Evolutionary conservation across 2,329 filamentous ascomycete genomes (phyloP).

Genomic region (Fusarium robinianum): DNA sequence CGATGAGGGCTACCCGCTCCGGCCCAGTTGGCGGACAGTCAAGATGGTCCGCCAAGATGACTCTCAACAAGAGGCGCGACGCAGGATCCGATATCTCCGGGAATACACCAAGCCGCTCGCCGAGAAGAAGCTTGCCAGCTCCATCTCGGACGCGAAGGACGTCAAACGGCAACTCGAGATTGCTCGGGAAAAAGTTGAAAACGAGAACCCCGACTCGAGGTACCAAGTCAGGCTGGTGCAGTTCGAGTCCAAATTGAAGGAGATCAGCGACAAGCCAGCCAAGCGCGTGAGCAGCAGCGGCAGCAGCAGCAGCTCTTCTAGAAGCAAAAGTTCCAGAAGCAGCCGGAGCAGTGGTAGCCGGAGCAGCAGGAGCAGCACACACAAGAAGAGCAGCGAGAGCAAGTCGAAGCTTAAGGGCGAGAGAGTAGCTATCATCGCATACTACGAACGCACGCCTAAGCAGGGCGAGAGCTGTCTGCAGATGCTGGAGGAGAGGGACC

Average conservation of each 20-base stretch:
- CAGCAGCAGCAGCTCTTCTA: slow-evolving; percentile 16
- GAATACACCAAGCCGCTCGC: slow-evolving; percentile 36
- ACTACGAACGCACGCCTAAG: slow-evolving; percentile 50
- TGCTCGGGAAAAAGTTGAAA: slow-evolving; percentile 42
- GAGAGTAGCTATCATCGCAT: slow-evolving; percentile 49
- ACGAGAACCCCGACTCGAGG: slow-evolving; percentile 43
- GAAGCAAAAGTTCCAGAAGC: background rate
- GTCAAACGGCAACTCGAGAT: slow-evolving; percentile 51
- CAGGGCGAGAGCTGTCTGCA: slow-evolving; percentile 37
- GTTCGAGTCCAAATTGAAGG: slow-evolving; percentile 47
- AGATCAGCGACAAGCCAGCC: slow-evolving; percentile 26
- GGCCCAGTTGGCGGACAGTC: slow-evolving; percentile 49
- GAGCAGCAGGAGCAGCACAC: slow-evolving; percentile 10
- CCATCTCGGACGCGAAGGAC: too few species aligned
- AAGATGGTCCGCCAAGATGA: slow-evolving; percentile 43
- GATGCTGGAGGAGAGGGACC: slow-evolving; percentile 34
- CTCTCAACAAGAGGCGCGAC: slow-evolving; percentile 44
- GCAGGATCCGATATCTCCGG: slow-evolving; percentile 46
- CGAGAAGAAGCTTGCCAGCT: slow-evolving; percentile 47
- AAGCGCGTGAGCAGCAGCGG: slow-evolving; percentile 18
- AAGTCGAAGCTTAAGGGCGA: slow-evolving; percentile 43
- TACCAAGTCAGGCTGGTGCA: slow-evolving; percentile 51
- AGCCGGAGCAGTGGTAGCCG: background rate
- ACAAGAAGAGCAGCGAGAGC: too few species aligned
- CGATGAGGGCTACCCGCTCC: slow-evolving; percentile 41